Conservation (phyloP, 2,329 filamentous ascomycete species). For the Phyllosticta citribraziliensis region DNA sequence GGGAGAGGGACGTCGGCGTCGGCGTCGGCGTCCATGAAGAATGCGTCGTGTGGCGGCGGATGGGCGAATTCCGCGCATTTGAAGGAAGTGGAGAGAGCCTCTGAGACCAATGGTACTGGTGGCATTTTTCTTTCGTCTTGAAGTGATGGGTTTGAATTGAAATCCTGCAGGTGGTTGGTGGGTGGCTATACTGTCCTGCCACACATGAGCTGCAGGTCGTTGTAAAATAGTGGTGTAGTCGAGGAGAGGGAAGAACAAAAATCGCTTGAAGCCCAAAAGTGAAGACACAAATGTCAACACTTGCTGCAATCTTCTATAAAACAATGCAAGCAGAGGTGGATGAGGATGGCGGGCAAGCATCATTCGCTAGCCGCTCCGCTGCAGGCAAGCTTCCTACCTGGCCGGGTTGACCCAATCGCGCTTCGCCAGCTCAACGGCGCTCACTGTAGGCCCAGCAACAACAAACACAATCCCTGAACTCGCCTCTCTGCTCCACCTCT, state of each 20-base stretch:
- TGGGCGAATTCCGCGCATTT: neutral
- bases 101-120: neutral
- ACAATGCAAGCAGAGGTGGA: neutral
- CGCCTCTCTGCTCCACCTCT: neutral
- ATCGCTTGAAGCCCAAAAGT: neutral
- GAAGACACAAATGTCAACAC: neutral
- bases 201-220: neutral
- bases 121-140: neutral
- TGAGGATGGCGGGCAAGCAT: neutral
- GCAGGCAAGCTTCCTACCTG: neutral
- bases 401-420: neutral
- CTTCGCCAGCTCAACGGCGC: neutral
- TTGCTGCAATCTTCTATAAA: neutral
- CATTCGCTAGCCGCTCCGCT: neutral
- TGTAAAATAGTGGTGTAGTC: neutral
- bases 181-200: neutral
- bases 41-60: constrained; percentile 16
- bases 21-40: constrained; percentile 21
- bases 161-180: neutral
- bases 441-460: neutral
- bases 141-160: neutral
- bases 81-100: neutral
- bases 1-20: constrained; percentile 23
- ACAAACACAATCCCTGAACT: neutral
- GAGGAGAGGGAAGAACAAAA: neutral